Percentiles rank a stretch among this genome's conserved stretches.
Evolutionary conservation across 2,329 filamentous ascomycete species (phyloP).

Genomic region (Neobulgaria alba): DNA sequence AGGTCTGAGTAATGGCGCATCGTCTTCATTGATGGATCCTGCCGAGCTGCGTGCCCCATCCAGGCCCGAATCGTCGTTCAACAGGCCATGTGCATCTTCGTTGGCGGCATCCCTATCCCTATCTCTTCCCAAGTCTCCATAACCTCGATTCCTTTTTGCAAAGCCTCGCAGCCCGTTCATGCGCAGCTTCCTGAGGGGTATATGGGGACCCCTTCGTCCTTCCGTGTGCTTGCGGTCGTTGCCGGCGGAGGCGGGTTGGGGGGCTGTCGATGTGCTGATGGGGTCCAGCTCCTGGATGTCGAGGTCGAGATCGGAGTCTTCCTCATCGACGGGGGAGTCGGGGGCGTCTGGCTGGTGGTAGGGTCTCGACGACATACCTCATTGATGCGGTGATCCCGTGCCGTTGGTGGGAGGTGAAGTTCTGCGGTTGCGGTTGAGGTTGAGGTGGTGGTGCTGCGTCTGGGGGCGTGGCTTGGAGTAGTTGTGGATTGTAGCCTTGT

Average conservation of each 20-base stretch:
- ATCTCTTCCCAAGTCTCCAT: slow-evolving; percentile 51
- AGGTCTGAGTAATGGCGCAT: slow-evolving; percentile 57
- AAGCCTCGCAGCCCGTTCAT: slow-evolving; percentile 54
- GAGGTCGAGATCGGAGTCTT: slow-evolving; percentile 67
- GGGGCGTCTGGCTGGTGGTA: slow-evolving; percentile 35
- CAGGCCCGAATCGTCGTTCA: slow-evolving; percentile 52
- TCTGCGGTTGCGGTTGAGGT: not conserved
- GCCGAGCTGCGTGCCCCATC: slow-evolving; percentile 22
- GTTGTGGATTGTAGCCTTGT: slow-evolving; percentile 16
- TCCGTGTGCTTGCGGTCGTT: slow-evolving; percentile 23
- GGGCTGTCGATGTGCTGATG: slow-evolving; percentile 22
- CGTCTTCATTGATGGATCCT: slow-evolving; percentile 42
- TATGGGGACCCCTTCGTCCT: slow-evolving; percentile 33
- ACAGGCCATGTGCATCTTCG: slow-evolving; percentile 58
- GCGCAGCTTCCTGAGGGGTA: slow-evolving; percentile 63
- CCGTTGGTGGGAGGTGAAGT: not conserved
- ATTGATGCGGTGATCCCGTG: slow-evolving; percentile 25
- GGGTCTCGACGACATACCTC: slow-evolving; percentile 31
- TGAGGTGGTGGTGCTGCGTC: not conserved
- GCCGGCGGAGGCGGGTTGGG: slow-evolving; percentile 20
- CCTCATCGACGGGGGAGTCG: slow-evolving; percentile 58
- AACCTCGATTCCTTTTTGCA: slow-evolving; percentile 42
- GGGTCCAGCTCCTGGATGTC: slow-evolving; percentile 76
- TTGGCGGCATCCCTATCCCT: slow-evolving; percentile 41
- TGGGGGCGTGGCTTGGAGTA: not conserved